Evolutionary conservation across 176 grass and related monocot species (phyloP), one percentile per base, ranked within the genome.

Genomic region (Poa annua): DNA sequence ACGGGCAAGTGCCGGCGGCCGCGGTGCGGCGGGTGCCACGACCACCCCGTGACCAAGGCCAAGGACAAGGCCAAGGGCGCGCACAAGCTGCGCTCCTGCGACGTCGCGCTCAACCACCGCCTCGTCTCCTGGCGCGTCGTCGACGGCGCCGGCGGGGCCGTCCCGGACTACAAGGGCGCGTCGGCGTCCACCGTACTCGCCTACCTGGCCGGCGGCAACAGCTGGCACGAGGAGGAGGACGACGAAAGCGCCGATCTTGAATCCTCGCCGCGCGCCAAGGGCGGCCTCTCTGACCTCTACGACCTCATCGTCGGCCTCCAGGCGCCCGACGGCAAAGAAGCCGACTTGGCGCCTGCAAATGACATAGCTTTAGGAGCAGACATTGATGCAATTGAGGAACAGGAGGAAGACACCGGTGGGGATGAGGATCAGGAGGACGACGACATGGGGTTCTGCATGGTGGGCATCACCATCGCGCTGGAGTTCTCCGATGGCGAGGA

Each of bases 401-500:
- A 47, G 44, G 44, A 13, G 44, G 48, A 81, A 1, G 77, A 42
- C 42, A 14, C 21, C 16, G 53, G 16, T 0, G 72, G 59, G 11
- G 82, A 7, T 17, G 36, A 38, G 41, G 41, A 48, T 2, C 0
- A 80, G 16, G 90, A 75, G 6, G 90, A 75, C 0, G 86, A 82
- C 16, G 88, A 89, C 59, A 84, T 89, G 84, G 96, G 87, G 8
- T 98, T 95, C 90, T 91, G 55, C 85, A 86, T 93, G 42, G 93
- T 95, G 48, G 91, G 89, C 25, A 66, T 92, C 80, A 72, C 80
- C 7, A 85, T 91, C 81, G 79, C 88, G 1, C 24, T 86, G 34
- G 96, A 93, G 63, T 98, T 75, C 74, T 93, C 88, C 10, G 91
- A 91, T 56, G 91, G 76, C 14, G 96, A 98, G 65, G 96, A 95